Evolutionary conservation across 2,329 filamentous ascomycete genomes (phyloP), one percentile per base, ranked within the genome.

Genomic region (Fusarium virguliforme): DNA sequence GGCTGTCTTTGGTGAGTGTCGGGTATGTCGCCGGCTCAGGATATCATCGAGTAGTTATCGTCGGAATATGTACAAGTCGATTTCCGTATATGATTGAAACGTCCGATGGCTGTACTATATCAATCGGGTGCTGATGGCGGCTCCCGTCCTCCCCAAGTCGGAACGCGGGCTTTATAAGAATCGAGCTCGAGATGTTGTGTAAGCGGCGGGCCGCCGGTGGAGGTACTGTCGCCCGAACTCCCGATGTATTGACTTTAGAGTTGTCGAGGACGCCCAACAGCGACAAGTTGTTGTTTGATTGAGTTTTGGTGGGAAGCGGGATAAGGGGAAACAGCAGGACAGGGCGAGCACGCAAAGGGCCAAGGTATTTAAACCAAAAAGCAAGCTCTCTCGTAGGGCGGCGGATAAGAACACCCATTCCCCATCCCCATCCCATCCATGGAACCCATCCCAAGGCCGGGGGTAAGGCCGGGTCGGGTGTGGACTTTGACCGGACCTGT

Each of bases 331-430:
- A 55, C 41, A 61, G 13, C 10, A n/a, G 41, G 55, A 40, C 22
- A 56, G 60, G 54, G 28, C 30, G 28, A 55, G 59, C 48, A 61
- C 26, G 59, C 50, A 34, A 60, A 61, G 69, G 57, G 64, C 34
- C 60, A 65, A 67, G 68, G 71, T 72, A 74, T 73, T 73, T 73
- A 73, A 72, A 68, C 46, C 40, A 51, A 41, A 18, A 65, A 24
- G 37, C 43, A 34, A 46, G 22, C 30, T 28, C 50, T 18, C 18
- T 18, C 18, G 18, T 18, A 18, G 18, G 26, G 22, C 35, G 13
- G 60, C 62, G 68, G 68, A 71, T 61, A 71, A 71, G 38, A 57
- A 58, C 60, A 66, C 67, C 62, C 68, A 72, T 67, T 41, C 54
- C 56, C 54, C 46, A 40, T 59, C 46, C 18, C 65, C 56, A 43